A percentile compares a stretch with the other conserved stretches of the same genome.
These are phyloP conservation scores for Aspergillus sp. DNA, from an alignment of 2,329 filamentous ascomycete species.

Conservation along the genomic window DNA sequence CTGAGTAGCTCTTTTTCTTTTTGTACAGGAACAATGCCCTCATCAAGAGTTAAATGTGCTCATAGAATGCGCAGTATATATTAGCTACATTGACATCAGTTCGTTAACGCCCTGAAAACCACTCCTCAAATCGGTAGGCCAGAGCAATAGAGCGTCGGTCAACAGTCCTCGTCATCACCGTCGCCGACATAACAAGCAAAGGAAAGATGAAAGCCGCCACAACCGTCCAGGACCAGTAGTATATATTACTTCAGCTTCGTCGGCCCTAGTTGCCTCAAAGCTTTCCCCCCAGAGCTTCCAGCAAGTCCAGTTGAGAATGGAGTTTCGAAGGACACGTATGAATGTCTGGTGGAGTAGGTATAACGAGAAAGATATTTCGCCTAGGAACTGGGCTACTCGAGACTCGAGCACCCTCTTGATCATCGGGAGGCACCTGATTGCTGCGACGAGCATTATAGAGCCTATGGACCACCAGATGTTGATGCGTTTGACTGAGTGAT, in stretches of 20 bases:
- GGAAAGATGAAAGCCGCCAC: neutral
- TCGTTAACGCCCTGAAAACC: neutral
- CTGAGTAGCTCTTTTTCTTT: no score
- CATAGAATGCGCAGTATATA: neutral
- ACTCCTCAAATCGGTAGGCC: neutral
- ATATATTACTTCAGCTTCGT: neutral
- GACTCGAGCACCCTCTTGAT: neutral
- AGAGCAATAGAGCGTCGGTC: neutral
- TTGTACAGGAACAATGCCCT: no score
- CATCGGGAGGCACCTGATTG: neutral
- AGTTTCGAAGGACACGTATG: neutral
- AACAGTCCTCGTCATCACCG: neutral
- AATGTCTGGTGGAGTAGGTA: slow-evolving; percentile 1
- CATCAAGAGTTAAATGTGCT: no score
- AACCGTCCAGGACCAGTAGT: neutral
- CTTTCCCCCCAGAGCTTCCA: neutral
- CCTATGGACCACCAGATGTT: neutral
- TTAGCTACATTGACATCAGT: neutral
- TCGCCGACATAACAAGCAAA: neutral
- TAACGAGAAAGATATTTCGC: neutral
- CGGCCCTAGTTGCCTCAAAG: neutral
- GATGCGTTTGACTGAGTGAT: neutral
- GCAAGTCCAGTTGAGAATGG: neutral
- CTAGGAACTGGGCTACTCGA: neutral
- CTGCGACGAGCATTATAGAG: neutral